Percentiles rank a stretch among this genome's conserved stretches.
These are phyloP conservation scores for Flaveria brownii DNA, from an alignment of 129 eudicot species.

Conservation along the genomic window DNA sequence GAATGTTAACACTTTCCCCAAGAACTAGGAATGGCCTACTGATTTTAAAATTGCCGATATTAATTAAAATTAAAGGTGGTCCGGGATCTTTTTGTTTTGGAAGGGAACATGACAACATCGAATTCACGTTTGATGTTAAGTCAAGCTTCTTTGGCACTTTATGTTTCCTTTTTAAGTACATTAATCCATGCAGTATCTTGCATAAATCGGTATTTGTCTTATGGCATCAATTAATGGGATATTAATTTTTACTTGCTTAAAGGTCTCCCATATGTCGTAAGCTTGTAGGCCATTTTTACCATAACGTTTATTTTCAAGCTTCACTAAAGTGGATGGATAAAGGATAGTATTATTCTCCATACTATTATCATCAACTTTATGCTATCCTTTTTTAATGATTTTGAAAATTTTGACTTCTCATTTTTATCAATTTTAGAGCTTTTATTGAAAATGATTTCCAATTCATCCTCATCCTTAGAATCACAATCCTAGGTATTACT, in stretches of 20 bases:
- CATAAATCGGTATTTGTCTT: background rate
- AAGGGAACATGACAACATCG: background rate
- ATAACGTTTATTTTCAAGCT: background rate
- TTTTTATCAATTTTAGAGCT: background rate
- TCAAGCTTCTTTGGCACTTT: background rate
- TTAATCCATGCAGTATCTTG: background rate
- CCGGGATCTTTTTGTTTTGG: background rate
- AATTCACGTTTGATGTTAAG: background rate
- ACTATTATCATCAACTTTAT: background rate
- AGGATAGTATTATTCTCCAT: background rate
- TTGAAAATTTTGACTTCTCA: background rate
- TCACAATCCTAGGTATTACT: background rate
- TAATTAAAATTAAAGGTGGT: background rate
- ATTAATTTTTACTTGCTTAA: background rate
- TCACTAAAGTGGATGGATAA: background rate
- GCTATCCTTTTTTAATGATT: background rate
- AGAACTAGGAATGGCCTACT: background rate
- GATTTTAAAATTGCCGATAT: background rate
- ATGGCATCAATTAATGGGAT: background rate
- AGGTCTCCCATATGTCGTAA: background rate
- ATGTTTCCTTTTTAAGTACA: background rate
- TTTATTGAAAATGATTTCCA: background rate
- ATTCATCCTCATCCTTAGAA: background rate
- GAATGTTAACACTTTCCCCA: background rate
- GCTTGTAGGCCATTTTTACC: background rate